Base-by-base conservation (phyloP, 1,284 basidiomycete species). In the Ustilago xerochloae region DNA sequence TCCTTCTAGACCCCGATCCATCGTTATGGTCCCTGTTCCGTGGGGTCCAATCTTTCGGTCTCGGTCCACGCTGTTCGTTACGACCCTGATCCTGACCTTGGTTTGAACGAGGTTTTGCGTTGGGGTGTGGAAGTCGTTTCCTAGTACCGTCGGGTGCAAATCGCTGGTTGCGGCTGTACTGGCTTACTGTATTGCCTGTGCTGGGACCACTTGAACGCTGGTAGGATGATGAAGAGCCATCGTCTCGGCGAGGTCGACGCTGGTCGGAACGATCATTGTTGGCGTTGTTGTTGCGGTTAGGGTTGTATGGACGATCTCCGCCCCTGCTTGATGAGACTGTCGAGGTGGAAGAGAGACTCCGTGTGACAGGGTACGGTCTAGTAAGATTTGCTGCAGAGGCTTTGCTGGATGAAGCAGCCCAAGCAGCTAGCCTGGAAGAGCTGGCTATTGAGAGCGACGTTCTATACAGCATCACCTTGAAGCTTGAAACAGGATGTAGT, bases 151-250 rank as follows among this genome's bases (percentile, higher is more conserved):
- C 68, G 1, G 68, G 54, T 0, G 58, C 57, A 18, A 71, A 71
- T 24, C 68, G 53, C 38, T 71, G 62, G 18, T 65, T 71, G 47
- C 68, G 62, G n/a, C 68, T 64, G 47, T 61, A 71, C 41, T 63
- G 60, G 26, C 33, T 24, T 16, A 69, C 66, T 0, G 60, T 18
- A 24, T 59, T 63, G 36, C 56, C 66, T 20, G 36, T 28, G 12
- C 30, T 61, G n/a, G 48, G 28, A 1, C 49, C 54, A 16, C 45
- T 54, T 8, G 38, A 61, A 8, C 64, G 49, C 12, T 55, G 64
- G 28, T 46, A 45, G 1, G 50, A 35, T 16, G 56, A 26, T 20
- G 30, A 28, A 13, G 41, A 5, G 15, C 33, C 46, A 10, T 56
- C 54, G 3, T 61, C 54, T 12, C 45, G 47, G 18, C 54, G 48